Evolutionary conservation across 2,329 filamentous ascomycete genomes (phyloP).

Genomic region (Venturia effusa): DNA sequence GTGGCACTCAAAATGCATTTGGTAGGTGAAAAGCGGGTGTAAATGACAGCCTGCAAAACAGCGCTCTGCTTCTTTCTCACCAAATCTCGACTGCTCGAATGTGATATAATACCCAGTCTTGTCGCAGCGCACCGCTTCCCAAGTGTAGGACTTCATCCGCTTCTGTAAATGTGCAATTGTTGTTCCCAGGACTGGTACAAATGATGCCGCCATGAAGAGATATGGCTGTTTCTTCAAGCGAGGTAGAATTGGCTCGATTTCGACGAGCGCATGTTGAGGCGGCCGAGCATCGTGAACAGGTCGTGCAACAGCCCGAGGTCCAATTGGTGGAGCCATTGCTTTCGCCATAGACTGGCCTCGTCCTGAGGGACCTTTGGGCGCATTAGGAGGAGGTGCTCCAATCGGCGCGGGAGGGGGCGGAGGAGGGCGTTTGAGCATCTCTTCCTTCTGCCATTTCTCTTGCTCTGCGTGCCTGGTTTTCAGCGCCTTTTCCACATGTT

Average conservation of each 20-base stretch:
- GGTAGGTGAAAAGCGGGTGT: constrained; percentile 80
- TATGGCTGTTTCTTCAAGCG: constrained; percentile 74
- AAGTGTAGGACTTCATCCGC: constrained; percentile 70
- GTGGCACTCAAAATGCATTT: constrained; percentile 82
- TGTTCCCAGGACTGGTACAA: constrained; percentile 74
- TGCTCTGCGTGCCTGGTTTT: constrained; percentile 56
- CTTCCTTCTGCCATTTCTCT: constrained; percentile 28
- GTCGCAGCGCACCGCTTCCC: constrained; percentile 75
- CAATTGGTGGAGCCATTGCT: constrained; percentile 6
- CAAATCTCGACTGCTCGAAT: constrained; percentile 69
- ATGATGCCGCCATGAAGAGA: constrained; percentile 77
- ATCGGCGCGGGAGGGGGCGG: constrained; percentile 17
- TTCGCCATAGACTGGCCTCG: constrained; percentile 22
- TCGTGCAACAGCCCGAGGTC: constrained; percentile 26
- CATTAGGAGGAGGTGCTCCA: constrained; percentile 64
- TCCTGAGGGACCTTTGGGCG: constrained; percentile 73
- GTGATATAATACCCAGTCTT: constrained; percentile 80
- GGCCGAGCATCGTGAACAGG: constrained; percentile 26
- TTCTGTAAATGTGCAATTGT: constrained; percentile 88
- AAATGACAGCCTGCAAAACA: constrained; percentile 72
- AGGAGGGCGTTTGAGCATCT: constrained; percentile 8
- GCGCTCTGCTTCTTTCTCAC: constrained; percentile 68
- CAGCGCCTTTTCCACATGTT: constrained; percentile 64
- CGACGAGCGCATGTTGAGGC: constrained; percentile 45
- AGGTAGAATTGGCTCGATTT: constrained; percentile 54